Percentiles rank a stretch among this genome's conserved stretches.
Conservation (phyloP, 2,329 filamentous ascomycete species). For the Exserohilum turcica region DNA sequence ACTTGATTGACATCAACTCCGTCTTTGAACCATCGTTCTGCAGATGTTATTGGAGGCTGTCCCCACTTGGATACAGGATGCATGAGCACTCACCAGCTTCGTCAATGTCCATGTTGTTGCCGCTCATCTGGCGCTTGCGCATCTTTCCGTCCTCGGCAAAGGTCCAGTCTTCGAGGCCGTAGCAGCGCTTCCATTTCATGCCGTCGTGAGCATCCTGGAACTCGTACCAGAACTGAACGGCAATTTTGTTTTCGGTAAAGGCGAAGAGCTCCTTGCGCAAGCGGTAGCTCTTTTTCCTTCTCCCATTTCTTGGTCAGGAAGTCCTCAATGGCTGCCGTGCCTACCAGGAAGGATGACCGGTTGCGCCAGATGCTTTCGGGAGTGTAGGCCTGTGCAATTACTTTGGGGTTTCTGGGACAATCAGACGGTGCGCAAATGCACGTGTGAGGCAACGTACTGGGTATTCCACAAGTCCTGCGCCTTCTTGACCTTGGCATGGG, state of each 20-base stretch:
- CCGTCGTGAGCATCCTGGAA: conserved; percentile 69
- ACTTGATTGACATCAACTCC: conserved; percentile 72
- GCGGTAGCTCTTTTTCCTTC: conserved; percentile 70
- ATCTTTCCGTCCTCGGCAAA: conserved; percentile 72
- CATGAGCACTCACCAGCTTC: conserved; percentile 49
- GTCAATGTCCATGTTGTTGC: conserved; percentile 69
- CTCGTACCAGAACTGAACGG: conserved; percentile 92
- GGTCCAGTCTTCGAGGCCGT: conserved; percentile 82
- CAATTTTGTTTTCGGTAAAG: conserved; percentile 75
- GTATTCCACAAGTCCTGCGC: conserved; percentile 86
- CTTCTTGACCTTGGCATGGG: conserved; percentile 77
- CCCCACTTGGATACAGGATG: neutral
- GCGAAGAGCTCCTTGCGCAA: conserved; percentile 85
- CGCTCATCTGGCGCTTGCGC: conserved; percentile 77
- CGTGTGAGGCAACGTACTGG: conserved; percentile 54
- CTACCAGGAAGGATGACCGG: conserved; percentile 69
- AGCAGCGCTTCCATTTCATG: conserved; percentile 73
- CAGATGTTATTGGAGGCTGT: conserved; percentile 12
- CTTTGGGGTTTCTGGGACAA: conserved; percentile 62
- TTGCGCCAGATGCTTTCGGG: conserved; percentile 81
- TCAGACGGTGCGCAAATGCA: conserved; percentile 8
- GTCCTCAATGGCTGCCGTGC: conserved; percentile 68
- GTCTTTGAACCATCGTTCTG: conserved; percentile 71
- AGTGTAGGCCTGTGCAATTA: conserved; percentile 75
- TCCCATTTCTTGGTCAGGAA: conserved; percentile 78